Evolutionary conservation across 805 yeast genomes (phyloP).

Genomic region (Kuraishia capsulata): DNA sequence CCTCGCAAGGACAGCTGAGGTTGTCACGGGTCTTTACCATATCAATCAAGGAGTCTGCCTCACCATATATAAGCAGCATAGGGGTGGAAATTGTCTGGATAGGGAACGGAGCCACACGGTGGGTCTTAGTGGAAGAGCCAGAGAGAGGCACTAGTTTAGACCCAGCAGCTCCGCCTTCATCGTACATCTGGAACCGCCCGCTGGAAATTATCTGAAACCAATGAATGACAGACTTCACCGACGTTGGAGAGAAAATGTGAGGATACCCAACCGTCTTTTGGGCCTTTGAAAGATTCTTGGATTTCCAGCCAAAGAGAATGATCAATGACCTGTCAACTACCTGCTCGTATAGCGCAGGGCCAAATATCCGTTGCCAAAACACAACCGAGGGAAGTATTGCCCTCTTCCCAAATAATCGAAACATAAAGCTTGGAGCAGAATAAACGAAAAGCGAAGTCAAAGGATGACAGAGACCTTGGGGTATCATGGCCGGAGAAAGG

Average conservation of each 20-base stretch:
- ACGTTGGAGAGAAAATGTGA: slow-evolving; percentile 44
- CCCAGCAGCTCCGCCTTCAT: slow-evolving; percentile 28
- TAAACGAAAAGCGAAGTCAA: slow-evolving; percentile 50
- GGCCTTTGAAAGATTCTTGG: slow-evolving; percentile 28
- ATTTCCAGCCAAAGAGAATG: slow-evolving; percentile 39
- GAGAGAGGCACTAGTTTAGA: slow-evolving; percentile 19
- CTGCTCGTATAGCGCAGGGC: slow-evolving; percentile 37
- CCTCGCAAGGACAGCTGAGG: slow-evolving; percentile 38
- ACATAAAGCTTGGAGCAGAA: slow-evolving; percentile 68
- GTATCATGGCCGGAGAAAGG: slow-evolving; percentile 90
- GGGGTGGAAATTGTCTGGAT: slow-evolving; percentile 65
- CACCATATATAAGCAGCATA: slow-evolving; percentile 72
- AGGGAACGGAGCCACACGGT: slow-evolving; percentile 51
- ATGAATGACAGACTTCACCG: slow-evolving; percentile 45
- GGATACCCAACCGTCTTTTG: slow-evolving; percentile 41
- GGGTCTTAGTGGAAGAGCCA: slow-evolving; percentile 21
- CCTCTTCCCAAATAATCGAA: slow-evolving; percentile 61
- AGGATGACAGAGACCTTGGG: slow-evolving; percentile 72
- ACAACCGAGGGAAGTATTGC: slow-evolving; percentile 69
- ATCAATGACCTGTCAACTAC: slow-evolving; percentile 36
- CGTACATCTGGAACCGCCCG: slow-evolving; percentile 44
- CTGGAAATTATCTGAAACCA: slow-evolving; percentile 38
- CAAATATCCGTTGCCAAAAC: slow-evolving; percentile 44
- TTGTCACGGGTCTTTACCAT: slow-evolving; percentile 64
- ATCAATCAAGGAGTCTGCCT: slow-evolving; percentile 76